Percentiles rank a stretch among this genome's conserved stretches.
Conservation (phyloP, 2,329 filamentous ascomycete genomes). For the Cercospora berteroae region DNA sequence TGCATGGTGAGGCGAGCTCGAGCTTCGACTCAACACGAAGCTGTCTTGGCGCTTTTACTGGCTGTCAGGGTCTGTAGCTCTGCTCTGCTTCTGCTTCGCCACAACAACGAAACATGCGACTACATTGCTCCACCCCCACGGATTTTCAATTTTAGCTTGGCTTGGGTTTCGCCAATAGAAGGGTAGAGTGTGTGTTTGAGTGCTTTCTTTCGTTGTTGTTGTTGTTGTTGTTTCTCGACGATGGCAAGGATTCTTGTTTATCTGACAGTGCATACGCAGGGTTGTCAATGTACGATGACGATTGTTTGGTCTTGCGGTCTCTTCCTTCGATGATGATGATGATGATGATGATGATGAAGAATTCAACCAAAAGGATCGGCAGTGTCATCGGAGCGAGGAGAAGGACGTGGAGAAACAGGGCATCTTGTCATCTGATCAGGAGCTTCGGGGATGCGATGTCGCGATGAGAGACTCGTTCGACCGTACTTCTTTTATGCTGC, state of each 20-base stretch:
- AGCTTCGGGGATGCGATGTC: not conserved
- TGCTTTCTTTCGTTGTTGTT: not conserved
- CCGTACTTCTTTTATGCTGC: not conserved
- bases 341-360: not conserved
- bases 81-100: not conserved
- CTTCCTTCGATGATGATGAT: not conserved
- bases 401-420: not conserved
- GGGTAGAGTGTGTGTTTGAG: not conserved
- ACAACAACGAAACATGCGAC: not conserved
- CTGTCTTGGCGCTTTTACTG: not conserved
- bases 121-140: not conserved
- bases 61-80: not conserved
- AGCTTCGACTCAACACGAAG: not conserved
- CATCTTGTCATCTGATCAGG: not conserved
- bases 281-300: not conserved
- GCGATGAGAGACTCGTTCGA: not conserved
- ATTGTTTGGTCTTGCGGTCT: not conserved
- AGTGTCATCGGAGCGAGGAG: no score
- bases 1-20: not conserved
- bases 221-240: no score
- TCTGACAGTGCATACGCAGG: no score
- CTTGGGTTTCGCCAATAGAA: not conserved
- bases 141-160: not conserved
- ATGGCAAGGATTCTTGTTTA: not conserved
- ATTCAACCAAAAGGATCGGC: not conserved